These are phyloP conservation scores for Seiridium cupressi DNA, from an alignment of 2,329 filamentous ascomycete species.

Conservation along the genomic window DNA sequence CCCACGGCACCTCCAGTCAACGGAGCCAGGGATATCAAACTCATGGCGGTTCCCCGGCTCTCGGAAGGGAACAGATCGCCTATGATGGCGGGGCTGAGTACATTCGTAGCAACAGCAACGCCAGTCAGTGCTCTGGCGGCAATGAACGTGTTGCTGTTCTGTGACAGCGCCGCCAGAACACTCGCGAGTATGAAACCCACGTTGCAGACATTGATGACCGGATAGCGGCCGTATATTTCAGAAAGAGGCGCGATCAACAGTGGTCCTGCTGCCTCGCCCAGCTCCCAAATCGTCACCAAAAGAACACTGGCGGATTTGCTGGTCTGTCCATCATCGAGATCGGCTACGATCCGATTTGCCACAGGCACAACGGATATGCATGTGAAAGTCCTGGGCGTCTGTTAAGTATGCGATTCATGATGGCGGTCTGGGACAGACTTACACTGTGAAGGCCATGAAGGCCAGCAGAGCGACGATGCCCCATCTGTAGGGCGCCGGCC, in stretches of 20 bases:
- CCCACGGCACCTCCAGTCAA: conserved; percentile 57
- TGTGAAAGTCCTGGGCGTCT: conserved; percentile 47
- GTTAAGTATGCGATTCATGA: background rate
- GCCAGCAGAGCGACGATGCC: conserved; percentile 50
- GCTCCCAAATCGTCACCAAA: conserved; percentile 69
- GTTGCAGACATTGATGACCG: conserved; percentile 53
- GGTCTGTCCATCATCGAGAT: conserved; percentile 36
- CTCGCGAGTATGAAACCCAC: conserved; percentile 48
- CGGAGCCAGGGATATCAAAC: conserved; percentile 54
- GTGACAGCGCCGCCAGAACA: conserved; percentile 42
- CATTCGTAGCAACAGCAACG: conserved; percentile 61
- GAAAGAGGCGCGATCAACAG: conserved; percentile 60
- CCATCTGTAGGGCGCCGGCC: conserved; percentile 52
- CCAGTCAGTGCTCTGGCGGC: conserved; percentile 57
- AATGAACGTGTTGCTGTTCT: conserved; percentile 46
- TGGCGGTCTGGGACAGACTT: conserved; percentile 10
- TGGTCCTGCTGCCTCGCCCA: conserved; percentile 63
- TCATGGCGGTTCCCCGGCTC: conserved; percentile 57
- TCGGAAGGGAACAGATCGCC: conserved; percentile 61
- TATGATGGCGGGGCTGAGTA: conserved; percentile 61
- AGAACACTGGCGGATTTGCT: conserved; percentile 52
- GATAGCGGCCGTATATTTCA: conserved; percentile 57
- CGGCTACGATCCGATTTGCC: conserved; percentile 47
- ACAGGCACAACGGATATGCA: conserved; percentile 56
- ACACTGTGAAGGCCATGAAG: conserved; percentile 57